Evolutionary conservation across 306 rosid species (phyloP), one percentile per base, ranked within the genome.

Genomic region (Cyamopsis tetragonoloba): DNA sequence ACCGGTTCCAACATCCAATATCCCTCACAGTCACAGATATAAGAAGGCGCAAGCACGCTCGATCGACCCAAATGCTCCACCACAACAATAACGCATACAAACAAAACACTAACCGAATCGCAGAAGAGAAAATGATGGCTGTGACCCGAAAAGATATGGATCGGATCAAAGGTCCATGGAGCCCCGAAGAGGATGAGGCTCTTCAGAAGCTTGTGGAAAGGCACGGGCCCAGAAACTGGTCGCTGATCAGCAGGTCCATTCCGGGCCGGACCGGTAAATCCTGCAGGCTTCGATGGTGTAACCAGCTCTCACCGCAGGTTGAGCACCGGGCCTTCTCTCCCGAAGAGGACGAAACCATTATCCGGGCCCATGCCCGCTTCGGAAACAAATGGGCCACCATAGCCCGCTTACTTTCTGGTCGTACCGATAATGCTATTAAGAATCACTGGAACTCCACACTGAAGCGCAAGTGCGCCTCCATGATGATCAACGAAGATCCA

Each of bases 81-180:
- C 38, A 5, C 12, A 7, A 14, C 0, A 20, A 15, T 1, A 12
- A 26, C 44, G 7, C 51, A 8, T 17, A 0, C 3, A 4, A 8
- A n/a, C 47, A 41, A n/a, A n/a, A n/a, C n/a, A n/a, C n/a, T n/a
- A n/a, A n/a, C n/a, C n/a, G n/a, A n/a, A n/a, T 10, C 44, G 4
- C 18, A 34, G 2, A 27, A 7, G 7, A 49, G 7, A 9, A n/a
- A n/a, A 51, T 38, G 55, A 81, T 88, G 93, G 82, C 82, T 1
- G 13, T 73, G 2, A 66, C 7, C 73, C 59, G 84, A 2, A 85
- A 71, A 19, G 87, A 87, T 0, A 82, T 84, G 87, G 98, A 89
- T 78, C 91, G 99, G 84, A 88, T 93, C 88, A 93, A 93, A 41
- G 99, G 99, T 0, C 99, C 99, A 0, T 93, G 99, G 99, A 90